These are phyloP conservation scores for Melampsora larici-populina DNA, from an alignment of 1,284 basidiomycete genomes.

Conservation along the genomic window DNA sequence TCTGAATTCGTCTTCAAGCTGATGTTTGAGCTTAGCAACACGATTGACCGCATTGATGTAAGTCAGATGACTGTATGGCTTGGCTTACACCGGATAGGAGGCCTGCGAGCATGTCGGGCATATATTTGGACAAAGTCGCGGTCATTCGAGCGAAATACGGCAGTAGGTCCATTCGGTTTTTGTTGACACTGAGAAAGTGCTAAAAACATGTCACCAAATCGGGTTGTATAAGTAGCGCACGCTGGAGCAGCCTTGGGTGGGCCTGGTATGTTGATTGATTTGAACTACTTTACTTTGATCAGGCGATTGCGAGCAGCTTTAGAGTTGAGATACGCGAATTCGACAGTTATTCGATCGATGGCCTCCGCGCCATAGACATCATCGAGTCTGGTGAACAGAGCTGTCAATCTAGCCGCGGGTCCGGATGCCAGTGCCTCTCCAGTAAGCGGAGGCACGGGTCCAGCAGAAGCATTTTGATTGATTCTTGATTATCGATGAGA, in stretches of 20 bases:
- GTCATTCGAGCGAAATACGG: conserved; percentile 89
- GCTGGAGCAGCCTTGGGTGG: not conserved
- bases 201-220: conserved; percentile 52
- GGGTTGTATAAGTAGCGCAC: not conserved
- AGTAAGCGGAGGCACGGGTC: conserved; percentile 61
- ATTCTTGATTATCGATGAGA: conserved; percentile 52
- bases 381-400: conserved; percentile 84
- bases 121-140: conserved; percentile 81
- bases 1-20: conserved; percentile 95
- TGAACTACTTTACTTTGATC: conserved; percentile 57
- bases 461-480: conserved; percentile 59
- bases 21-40: not conserved
- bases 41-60: no score
- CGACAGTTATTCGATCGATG: conserved; percentile 89
- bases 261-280: not conserved
- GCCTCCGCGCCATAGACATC: conserved; percentile 87
- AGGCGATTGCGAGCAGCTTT: conserved; percentile 89
- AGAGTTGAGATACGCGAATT: conserved; percentile 93
- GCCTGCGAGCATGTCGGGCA: conserved; percentile 85
- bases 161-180: conserved; percentile 81
- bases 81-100: conserved; percentile 69
- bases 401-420: conserved; percentile 76
- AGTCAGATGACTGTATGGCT: no score
- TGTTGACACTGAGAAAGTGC: conserved; percentile 78
- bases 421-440: conserved; percentile 53